These are phyloP conservation scores for Vinca minor DNA, from an alignment of 257 asterid species.

Conservation along the genomic window DNA sequence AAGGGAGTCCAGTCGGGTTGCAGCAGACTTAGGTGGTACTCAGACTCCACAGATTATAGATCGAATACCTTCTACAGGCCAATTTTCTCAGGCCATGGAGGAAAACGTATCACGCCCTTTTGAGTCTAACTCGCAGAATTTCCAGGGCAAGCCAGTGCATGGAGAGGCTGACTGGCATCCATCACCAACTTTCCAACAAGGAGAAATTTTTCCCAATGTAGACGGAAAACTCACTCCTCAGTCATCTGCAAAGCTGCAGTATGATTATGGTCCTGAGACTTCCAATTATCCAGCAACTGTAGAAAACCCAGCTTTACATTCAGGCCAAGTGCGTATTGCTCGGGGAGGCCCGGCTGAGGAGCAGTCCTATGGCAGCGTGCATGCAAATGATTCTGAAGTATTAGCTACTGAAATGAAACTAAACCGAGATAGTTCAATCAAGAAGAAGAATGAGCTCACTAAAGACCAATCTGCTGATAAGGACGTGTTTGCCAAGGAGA, in stretches of 20 bases:
- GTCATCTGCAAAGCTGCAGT: neutral
- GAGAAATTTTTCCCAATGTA: slow-evolving; percentile 23
- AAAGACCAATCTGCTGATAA: slow-evolving; percentile 36
- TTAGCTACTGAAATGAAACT: slow-evolving; percentile 29
- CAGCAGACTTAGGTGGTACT: slow-evolving; percentile 25
- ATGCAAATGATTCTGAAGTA: slow-evolving; percentile 27
- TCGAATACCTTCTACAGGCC: slow-evolving; percentile 31
- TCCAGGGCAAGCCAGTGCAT: slow-evolving; percentile 29
- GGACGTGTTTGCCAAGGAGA: slow-evolving; percentile 34
- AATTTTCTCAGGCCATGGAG: slow-evolving; percentile 33
- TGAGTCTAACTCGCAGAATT: slow-evolving; percentile 35
- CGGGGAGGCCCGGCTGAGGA: slow-evolving; percentile 29
- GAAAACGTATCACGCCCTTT: slow-evolving; percentile 36
- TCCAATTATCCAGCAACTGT: slow-evolving; percentile 30
- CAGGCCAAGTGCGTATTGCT: slow-evolving; percentile 28
- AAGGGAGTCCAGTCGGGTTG: slow-evolving; percentile 37
- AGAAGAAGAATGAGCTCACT: slow-evolving; percentile 34
- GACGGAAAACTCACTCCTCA: slow-evolving; percentile 27
- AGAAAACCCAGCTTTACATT: slow-evolving; percentile 32
- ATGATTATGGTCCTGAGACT: slow-evolving; percentile 33
- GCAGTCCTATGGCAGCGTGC: slow-evolving; percentile 31
- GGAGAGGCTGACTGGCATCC: slow-evolving; percentile 48
- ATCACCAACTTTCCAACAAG: slow-evolving; percentile 26
- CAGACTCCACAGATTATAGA: slow-evolving; percentile 28
- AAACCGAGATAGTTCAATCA: slow-evolving; percentile 29